A percentile compares a stretch with the other conserved stretches of the same genome.
These are phyloP conservation scores for Eucalyptus sideroxylon DNA, from an alignment of 345 rosid genomes.

Conservation along the genomic window DNA sequence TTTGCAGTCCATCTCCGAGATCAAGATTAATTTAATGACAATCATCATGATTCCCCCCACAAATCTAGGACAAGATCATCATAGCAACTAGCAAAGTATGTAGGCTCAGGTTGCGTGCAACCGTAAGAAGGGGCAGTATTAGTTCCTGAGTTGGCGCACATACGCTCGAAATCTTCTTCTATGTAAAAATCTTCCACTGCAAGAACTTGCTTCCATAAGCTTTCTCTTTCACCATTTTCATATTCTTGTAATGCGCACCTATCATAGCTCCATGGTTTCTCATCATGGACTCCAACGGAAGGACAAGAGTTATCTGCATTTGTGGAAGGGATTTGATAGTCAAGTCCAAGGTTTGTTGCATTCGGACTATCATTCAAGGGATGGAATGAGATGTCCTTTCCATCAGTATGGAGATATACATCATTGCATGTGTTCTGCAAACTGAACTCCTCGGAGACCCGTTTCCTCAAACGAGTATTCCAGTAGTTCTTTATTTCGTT, in stretches of 20 bases:
- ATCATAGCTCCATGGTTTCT: not conserved
- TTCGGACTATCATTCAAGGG: not conserved
- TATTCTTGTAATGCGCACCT: not conserved
- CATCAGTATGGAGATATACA: not conserved
- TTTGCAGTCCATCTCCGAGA: not conserved
- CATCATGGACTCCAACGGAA: not conserved
- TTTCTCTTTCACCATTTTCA: not conserved
- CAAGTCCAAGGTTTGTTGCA: not conserved
- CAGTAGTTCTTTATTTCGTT: slow-evolving; percentile 1
- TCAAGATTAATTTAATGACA: not conserved
- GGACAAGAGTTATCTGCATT: not conserved
- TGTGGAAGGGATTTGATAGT: not conserved
- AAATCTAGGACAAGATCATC: not conserved
- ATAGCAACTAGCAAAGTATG: not conserved
- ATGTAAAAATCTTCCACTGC: not conserved
- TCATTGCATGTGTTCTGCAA: not conserved
- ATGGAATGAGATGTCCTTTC: not conserved
- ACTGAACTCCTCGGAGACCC: not conserved
- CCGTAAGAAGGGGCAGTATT: not conserved
- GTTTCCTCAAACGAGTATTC: not conserved
- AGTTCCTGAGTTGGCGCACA: not conserved
- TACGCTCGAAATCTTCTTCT: not conserved
- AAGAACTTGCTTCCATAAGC: not conserved
- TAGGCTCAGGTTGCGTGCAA: not conserved
- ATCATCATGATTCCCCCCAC: not conserved